Evolutionary conservation across 805 yeast species (phyloP).

Genomic region (Starmerella riodocensis): DNA sequence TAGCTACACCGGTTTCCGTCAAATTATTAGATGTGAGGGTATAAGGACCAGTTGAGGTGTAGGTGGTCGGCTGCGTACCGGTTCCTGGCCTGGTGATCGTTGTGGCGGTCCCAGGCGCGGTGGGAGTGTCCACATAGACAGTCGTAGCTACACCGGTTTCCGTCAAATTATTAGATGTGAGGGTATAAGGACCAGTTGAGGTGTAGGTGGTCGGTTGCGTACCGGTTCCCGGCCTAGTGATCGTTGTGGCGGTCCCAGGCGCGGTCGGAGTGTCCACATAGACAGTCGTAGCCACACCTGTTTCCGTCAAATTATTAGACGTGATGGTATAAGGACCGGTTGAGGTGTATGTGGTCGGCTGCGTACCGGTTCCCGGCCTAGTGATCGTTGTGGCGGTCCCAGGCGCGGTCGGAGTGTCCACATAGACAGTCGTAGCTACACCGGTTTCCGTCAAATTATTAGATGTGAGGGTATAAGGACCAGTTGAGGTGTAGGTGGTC

Average conservation of each 20-base stretch:
- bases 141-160: not conserved
- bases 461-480: not conserved
- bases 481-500: not conserved
- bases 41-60: not conserved
- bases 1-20: not conserved
- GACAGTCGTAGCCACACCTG: not conserved
- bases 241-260: not conserved
- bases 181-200: slow-evolving; percentile 1
- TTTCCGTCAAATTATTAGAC: not conserved
- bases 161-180: not conserved
- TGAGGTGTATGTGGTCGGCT: not conserved
- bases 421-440: not conserved
- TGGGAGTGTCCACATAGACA: not conserved
- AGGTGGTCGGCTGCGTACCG: not conserved
- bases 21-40: not conserved
- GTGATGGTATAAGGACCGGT: not conserved
- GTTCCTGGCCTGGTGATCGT: not conserved
- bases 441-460: not conserved
- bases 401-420: slow-evolving; percentile 1
- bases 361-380: not conserved
- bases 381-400: not conserved
- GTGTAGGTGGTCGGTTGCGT: not conserved
- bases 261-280: not conserved
- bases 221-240: not conserved
- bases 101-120: not conserved